Conservation (phyloP, 1,139 yeast genomes). For the Suhomyces atakaporum region DNA sequence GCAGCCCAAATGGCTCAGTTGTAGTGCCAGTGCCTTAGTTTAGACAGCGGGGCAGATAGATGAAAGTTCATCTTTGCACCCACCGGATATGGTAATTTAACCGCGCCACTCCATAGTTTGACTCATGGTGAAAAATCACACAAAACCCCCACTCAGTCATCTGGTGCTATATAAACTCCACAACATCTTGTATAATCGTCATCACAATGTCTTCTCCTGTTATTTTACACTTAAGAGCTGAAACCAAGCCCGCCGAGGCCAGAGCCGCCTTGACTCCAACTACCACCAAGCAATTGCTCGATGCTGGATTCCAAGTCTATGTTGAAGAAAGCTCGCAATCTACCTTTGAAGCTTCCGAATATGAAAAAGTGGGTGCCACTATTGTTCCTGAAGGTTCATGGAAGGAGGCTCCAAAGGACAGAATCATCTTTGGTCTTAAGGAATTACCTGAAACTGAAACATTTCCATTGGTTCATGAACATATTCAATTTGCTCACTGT, state of each 20-base stretch:
- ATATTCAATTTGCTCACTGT: slow-evolving; percentile 98
- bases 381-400: slow-evolving; percentile 94
- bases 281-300: slow-evolving; percentile 78
- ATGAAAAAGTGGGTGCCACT: slow-evolving; percentile 75
- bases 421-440: slow-evolving; percentile 89
- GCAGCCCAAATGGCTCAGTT: no score
- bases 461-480: slow-evolving; percentile 93
- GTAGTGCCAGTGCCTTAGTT: no score
- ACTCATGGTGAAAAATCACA: slow-evolving; percentile 11
- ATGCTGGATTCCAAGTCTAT: slow-evolving; percentile 83
- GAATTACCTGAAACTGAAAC: slow-evolving; percentile 89
- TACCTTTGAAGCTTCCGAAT: slow-evolving; percentile 73
- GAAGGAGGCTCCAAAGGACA: slow-evolving; percentile 85
- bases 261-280: slow-evolving; percentile 96
- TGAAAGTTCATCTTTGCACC: no score
- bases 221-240: slow-evolving; percentile 84
- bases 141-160: slow-evolving; percentile 6
- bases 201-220: slow-evolving; percentile 33
- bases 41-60: no score
- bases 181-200: neutral
- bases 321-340: slow-evolving; percentile 90
- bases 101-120: slow-evolving; percentile 6
- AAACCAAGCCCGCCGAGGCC: slow-evolving; percentile 94
- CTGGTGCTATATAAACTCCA: slow-evolving; percentile 4
- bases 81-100: slow-evolving; percentile 9